phyloP scores from a whole-genome alignment of 1,284 basidiomycete genomes.

The Leccinum subrobustum region DNA sequence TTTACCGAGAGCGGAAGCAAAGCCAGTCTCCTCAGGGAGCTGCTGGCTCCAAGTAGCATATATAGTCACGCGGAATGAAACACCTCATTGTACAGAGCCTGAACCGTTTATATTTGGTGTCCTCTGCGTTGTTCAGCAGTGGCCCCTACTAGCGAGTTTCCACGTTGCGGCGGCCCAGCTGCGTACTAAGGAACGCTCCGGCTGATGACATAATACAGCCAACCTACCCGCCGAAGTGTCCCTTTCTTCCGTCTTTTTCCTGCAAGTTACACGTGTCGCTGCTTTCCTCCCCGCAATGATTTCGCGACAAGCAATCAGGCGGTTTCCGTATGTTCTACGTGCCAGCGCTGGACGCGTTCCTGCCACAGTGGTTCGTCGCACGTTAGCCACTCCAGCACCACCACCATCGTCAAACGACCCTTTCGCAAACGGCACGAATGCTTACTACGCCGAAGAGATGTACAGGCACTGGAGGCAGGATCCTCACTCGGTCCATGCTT shows the following conservation, averaged over 20 bases:
- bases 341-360: slow-evolving; percentile 13
- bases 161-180: slow-evolving; percentile 2
- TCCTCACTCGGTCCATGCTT: slow-evolving; percentile 89
- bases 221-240: slow-evolving; percentile 1
- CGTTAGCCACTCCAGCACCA: slow-evolving; percentile 49
- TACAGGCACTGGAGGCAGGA: slow-evolving; percentile 90
- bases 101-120: slow-evolving; percentile 5
- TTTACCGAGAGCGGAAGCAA: slow-evolving; percentile 55
- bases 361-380: slow-evolving; percentile 17
- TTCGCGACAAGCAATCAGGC: slow-evolving; percentile 31
- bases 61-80: background rate
- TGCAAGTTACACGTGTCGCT: background rate
- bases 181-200: background rate
- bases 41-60: slow-evolving; percentile 5
- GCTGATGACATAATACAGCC: slow-evolving; percentile 20
- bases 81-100: background rate
- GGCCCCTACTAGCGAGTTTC: background rate
- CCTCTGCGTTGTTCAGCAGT: background rate
- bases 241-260: background rate
- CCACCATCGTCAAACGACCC: slow-evolving; percentile 71
- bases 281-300: slow-evolving; percentile 23
- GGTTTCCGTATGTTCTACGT: slow-evolving; percentile 31
- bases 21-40: background rate
- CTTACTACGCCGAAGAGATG: slow-evolving; percentile 97
- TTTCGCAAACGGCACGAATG: slow-evolving; percentile 90